Evolutionary conservation across 1,284 basidiomycete species (phyloP).

Genomic region (Tilletia caries): DNA sequence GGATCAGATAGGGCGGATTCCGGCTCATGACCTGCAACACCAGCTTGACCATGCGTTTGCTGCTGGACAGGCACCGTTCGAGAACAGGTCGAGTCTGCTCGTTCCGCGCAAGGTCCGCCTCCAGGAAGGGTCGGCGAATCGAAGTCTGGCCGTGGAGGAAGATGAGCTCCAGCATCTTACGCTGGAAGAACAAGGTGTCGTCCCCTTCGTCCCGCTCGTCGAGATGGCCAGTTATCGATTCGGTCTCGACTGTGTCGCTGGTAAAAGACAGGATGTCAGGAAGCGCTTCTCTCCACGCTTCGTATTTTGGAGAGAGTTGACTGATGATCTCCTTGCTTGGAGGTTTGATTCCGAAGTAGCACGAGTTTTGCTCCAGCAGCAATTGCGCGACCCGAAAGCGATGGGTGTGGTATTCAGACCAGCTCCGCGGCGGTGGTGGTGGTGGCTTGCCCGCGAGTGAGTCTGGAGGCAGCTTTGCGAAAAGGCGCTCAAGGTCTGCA

Average conservation of each 20-base stretch:
- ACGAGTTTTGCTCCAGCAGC: slow-evolving; percentile 30
- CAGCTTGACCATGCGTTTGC: slow-evolving; percentile 16
- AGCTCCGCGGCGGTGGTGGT: slow-evolving; percentile 23
- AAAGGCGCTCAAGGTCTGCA: slow-evolving; percentile 28
- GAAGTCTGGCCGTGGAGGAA: slow-evolving; percentile 37
- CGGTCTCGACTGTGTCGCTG: neutral
- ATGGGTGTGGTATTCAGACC: slow-evolving; percentile 38
- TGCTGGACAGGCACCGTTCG: slow-evolving; percentile 29
- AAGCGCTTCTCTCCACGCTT: neutral
- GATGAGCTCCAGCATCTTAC: slow-evolving; percentile 34
- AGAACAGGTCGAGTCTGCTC: slow-evolving; percentile 36
- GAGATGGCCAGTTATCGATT: slow-evolving; percentile 20
- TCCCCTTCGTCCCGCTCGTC: slow-evolving; percentile 25
- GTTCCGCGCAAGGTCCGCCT: slow-evolving; percentile 28
- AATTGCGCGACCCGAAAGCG: slow-evolving; percentile 36
- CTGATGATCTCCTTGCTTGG: slow-evolving; percentile 14
- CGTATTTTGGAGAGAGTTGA: slow-evolving; percentile 17
- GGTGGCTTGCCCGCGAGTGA: slow-evolving; percentile 14
- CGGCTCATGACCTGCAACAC: slow-evolving; percentile 6
- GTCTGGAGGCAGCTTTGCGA: slow-evolving; percentile 12
- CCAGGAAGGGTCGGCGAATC: slow-evolving; percentile 39
- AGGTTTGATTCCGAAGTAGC: slow-evolving; percentile 24
- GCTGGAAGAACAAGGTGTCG: slow-evolving; percentile 33
- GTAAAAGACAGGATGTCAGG: neutral
- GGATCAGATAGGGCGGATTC: slow-evolving; percentile 25